Percentiles rank a stretch among this genome's conserved stretches.
These are phyloP conservation scores for Termitomyces titanicus DNA, from an alignment of 768 basidiomycete species.

Conservation along the genomic window DNA sequence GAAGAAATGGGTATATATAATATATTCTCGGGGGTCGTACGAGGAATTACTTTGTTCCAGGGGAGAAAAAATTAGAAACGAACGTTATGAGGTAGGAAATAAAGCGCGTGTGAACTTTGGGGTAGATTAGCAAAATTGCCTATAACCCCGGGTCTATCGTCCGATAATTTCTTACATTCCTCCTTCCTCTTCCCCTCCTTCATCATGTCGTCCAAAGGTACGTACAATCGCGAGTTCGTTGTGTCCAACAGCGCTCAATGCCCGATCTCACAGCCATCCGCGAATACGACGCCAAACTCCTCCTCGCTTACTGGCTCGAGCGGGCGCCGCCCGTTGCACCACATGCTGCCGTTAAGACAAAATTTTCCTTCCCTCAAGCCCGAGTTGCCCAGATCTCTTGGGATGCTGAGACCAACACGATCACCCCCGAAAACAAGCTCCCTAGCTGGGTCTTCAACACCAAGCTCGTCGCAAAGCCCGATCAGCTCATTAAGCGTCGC, in stretches of 20 bases:
- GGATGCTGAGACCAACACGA: slow-evolving; percentile 63
- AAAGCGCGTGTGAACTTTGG: slow-evolving; percentile 25
- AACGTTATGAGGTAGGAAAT: slow-evolving; percentile 16
- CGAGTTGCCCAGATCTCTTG: slow-evolving; percentile 87
- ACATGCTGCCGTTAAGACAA: slow-evolving; percentile 48
- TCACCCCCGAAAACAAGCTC: slow-evolving; percentile 51
- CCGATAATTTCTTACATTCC: slow-evolving; percentile 12
- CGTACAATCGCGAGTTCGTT: not conserved
- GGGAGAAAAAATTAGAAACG: not conserved
- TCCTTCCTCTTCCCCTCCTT: slow-evolving; percentile 17
- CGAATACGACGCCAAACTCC: slow-evolving; percentile 98
- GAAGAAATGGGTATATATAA: not conserved
- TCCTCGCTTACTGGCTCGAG: slow-evolving; percentile 96
- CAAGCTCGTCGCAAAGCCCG: slow-evolving; percentile 94
- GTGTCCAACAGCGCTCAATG: slow-evolving; percentile 3
- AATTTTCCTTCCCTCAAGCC: slow-evolving; percentile 61
- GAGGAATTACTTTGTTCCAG: not conserved
- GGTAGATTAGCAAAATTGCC: slow-evolving; percentile 15
- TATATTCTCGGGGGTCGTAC: not conserved
- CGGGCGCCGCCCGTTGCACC: slow-evolving; percentile 79
- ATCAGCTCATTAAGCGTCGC: slow-evolving; percentile 98
- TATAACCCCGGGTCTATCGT: slow-evolving; percentile 14
- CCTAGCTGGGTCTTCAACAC: slow-evolving; percentile 80
- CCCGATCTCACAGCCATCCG: slow-evolving; percentile 55
- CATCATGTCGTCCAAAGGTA: slow-evolving; percentile 47